Base-by-base conservation (phyloP, 495 filamentous ascomycete species). In the Neurospora sp. region DNA sequence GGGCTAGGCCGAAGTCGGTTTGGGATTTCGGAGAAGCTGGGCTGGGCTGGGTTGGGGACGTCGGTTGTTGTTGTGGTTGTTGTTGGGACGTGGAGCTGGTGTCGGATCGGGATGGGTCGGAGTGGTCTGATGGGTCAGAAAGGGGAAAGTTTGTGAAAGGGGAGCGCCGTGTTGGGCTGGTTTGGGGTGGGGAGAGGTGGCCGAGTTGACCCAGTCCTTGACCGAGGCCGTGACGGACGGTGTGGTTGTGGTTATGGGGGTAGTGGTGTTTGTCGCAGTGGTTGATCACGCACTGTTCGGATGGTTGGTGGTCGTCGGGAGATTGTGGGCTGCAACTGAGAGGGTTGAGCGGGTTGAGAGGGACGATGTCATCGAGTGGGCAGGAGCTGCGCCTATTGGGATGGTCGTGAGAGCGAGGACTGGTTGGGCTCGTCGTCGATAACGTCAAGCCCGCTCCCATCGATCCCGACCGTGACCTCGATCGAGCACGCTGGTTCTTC, bases 401-500 rank as follows among this genome's bases (percentile, higher is more conserved):
- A 61, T 61, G 20, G 12, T 2, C 2, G 12, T 61, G 53, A 31
- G 53, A 61, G 22, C 1, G 45, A 53, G 20, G 45, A 0, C 20
- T 53, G 1, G 20, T 27, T 27, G 53, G 22, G 0, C 12, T 61
- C 0, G 22, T 61, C 0, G 53, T 35, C 0, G 27, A 35, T 0
- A 35, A 0, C 14, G 27, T 61, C 6, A 61, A 35, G 0, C 27
- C 27, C 10, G 27, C 53, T 0, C 27, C 7, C 53, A 35, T 61
- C 0, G 53, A 35, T 3, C 22, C 22, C 4, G 53, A 61, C 7
- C 27, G 22, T 5, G 53, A 31, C 14, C 53, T 27, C 12, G 53
- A 61, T 1, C 22, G 0, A 0, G 22, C 12, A 3, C 22, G 53
- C 53, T 61, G 27, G 27, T 35, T 59, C 47, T 27, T 59, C 5